phyloP scores from a whole-genome alignment of 1,284 basidiomycete genomes.

The Malassezia pachydermatis region DNA sequence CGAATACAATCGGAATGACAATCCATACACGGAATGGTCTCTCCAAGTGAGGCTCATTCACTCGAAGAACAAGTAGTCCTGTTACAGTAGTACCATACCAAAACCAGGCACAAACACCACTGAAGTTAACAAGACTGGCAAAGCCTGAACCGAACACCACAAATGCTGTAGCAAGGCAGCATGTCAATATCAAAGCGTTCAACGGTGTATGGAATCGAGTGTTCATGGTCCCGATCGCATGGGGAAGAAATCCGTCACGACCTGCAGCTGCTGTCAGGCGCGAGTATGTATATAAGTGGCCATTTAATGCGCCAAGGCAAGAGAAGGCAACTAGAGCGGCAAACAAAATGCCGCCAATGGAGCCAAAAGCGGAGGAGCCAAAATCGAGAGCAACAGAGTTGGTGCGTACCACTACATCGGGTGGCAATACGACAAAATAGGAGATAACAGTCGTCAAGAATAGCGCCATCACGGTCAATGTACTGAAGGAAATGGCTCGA shows the following conservation, averaged over 20 bases:
- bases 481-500: slow-evolving; percentile 74
- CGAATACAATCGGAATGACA: slow-evolving; percentile 78
- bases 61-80: slow-evolving; percentile 72
- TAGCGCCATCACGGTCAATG: slow-evolving; percentile 66
- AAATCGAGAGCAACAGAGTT: slow-evolving; percentile 90
- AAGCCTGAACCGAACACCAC: slow-evolving; percentile 49
- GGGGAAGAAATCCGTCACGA: slow-evolving; percentile 66
- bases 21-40: slow-evolving; percentile 64
- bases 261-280: slow-evolving; percentile 79
- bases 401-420: slow-evolving; percentile 53
- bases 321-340: slow-evolving; percentile 81
- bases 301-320: slow-evolving; percentile 52
- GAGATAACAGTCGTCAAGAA: slow-evolving; percentile 76
- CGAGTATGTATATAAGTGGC: slow-evolving; percentile 50
- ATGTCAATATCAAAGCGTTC: slow-evolving; percentile 26
- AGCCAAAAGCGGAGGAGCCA: slow-evolving; percentile 73
- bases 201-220: slow-evolving; percentile 26
- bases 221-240: slow-evolving; percentile 23
- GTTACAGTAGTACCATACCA: slow-evolving; percentile 52
- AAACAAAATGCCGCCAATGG: slow-evolving; percentile 73
- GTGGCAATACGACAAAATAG: slow-evolving; percentile 83
- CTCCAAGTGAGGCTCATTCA: slow-evolving; percentile 81
- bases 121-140: slow-evolving; percentile 48
- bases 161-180: slow-evolving; percentile 53
- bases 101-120: slow-evolving; percentile 53